Base-by-base conservation (phyloP, 805 yeast species). In the Candida stauntonica region DNA sequence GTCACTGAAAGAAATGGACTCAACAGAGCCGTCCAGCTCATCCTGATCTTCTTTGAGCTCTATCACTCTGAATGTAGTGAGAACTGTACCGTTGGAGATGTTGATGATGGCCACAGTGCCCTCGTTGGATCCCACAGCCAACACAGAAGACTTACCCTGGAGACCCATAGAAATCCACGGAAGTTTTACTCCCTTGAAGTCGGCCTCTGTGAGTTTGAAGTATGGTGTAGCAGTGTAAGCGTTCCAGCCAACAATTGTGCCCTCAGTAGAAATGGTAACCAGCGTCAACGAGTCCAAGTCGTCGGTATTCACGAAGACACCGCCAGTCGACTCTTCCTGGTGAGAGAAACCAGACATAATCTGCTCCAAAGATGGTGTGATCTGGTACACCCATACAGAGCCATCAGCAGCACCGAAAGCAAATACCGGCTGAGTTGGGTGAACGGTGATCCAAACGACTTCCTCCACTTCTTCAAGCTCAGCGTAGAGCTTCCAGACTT, bases 361-460 rank as follows among this genome's bases (percentile, higher is more conserved):
- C 57, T 80, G 84, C 41, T 78, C 86, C 37, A 84, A 62, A 9
- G 74, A 61, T 35, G 82, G 75, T 17, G 63, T 61, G 29, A 89
- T 72, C 54, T 81, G 86, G 58, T 88, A 93, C 19, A 82, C 86
- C 95, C 96, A 91, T 4, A 89, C 94, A 0, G 95, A 82, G 3
- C 99, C 99, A 61, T 89, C 96, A 7, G 71, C 67, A 17, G 87
- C 91, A 45, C 98, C 97, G 57, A 86, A 86, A 12, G 98, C 97
- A 67, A 91, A 86, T 33, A 86, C 73, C 17, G 80, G 73, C 55
- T 80, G 81, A 16, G 68, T 67, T 19, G 96, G 96, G 63, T 93
- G 99, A 36, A 77, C 72, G 21, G 71, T 62, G 36, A 91, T 69
- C 94, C 95, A 88, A 31, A 80, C 77, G 7, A 93, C 76, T 65